Conservation (phyloP, 2,329 filamentous ascomycete species). For the Sclerotiophoma versabilis region DNA sequence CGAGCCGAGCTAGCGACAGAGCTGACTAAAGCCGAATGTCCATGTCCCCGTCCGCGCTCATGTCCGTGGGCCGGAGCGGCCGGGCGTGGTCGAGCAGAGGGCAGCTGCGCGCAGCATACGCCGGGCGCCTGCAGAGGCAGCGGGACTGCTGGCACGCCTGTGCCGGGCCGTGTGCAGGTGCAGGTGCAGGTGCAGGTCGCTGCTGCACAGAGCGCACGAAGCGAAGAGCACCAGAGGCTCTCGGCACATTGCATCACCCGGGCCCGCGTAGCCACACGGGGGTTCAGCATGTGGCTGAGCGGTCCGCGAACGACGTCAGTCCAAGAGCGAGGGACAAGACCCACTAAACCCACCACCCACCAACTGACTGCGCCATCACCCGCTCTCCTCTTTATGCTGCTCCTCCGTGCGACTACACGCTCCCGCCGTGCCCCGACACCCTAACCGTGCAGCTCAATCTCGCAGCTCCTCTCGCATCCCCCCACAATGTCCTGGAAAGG, state of each 20-base stretch:
- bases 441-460: constrained; percentile 15
- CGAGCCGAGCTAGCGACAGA: neutral
- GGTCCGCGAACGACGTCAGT: constrained; percentile 4
- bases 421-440: constrained; percentile 3
- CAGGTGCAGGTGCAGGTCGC: no score
- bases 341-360: constrained; percentile 3
- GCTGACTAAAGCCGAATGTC: neutral
- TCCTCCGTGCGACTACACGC: constrained; percentile 3
- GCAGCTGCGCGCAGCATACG: neutral
- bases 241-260: neutral
- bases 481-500: constrained; percentile 91
- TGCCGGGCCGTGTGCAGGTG: neutral
- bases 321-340: constrained; percentile 7
- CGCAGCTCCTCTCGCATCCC: constrained; percentile 4
- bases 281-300: constrained; percentile 2
- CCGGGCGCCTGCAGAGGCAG: neutral
- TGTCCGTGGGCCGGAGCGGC: no score
- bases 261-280: constrained; percentile 3
- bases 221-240: no score
- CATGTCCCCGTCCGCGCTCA: no score
- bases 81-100: neutral
- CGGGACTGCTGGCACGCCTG: neutral
- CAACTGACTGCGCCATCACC: constrained; percentile 6
- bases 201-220: neutral
- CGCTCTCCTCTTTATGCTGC: constrained; percentile 14